Evolutionary conservation across 2,329 filamentous ascomycete species (phyloP).

Genomic region (Fusarium tricinctum): DNA sequence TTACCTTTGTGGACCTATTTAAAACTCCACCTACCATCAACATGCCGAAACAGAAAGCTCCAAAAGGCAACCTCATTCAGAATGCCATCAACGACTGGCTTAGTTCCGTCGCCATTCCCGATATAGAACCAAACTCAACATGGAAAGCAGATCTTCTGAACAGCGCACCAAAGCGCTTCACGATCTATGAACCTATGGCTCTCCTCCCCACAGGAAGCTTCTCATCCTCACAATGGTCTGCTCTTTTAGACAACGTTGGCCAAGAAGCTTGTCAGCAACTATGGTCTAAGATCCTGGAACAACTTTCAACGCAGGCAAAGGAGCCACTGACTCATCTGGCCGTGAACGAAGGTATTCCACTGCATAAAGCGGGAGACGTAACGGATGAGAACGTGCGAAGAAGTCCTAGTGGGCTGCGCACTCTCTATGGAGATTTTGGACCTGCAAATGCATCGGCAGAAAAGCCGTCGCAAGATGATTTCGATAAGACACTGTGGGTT

Average conservation of each 20-base stretch:
- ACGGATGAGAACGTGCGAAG: conserved; percentile 76
- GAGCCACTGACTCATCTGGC: conserved; percentile 68
- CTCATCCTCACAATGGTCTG: conserved; percentile 57
- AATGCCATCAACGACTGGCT: conserved; percentile 52
- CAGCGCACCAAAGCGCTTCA: conserved; percentile 69
- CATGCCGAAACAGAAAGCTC: conserved; percentile 48
- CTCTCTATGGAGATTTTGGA: conserved; percentile 83
- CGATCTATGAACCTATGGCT: conserved; percentile 72
- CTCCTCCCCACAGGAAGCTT: conserved; percentile 73
- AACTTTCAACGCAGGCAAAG: conserved; percentile 60
- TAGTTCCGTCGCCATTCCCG: conserved; percentile 21
- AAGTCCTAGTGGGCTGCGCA: conserved; percentile 77
- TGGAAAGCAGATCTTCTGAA: conserved; percentile 53
- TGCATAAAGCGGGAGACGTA: conserved; percentile 52
- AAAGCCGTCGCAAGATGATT: conserved; percentile 64
- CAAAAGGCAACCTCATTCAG: conserved; percentile 52
- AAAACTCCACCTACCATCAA: conserved; percentile 32
- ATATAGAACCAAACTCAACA: conserved; percentile 14
- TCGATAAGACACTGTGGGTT: conserved; percentile 81
- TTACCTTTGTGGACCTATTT: conserved; percentile 6
- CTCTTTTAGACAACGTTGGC: conserved; percentile 51
- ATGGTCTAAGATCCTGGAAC: conserved; percentile 64
- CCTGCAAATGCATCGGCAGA: conserved; percentile 52
- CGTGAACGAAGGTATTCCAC: conserved; percentile 73
- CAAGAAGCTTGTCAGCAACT: conserved; percentile 53